A percentile compares a stretch with the other conserved stretches of the same genome.
Conservation (phyloP, 2,329 filamentous ascomycete genomes). For the Claviceps sp. region DNA sequence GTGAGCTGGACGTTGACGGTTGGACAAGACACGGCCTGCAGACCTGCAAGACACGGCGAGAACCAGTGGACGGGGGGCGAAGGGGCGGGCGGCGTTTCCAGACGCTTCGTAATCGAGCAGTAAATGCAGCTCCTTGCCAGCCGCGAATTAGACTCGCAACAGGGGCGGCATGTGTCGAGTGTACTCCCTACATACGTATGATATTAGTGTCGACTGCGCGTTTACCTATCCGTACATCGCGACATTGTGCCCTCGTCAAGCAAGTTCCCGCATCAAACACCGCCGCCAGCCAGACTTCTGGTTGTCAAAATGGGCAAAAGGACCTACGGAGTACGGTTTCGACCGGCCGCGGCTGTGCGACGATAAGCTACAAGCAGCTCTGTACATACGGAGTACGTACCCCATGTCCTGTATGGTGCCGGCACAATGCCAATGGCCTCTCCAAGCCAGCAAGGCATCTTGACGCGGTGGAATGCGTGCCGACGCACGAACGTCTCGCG, state of each 20-base stretch:
- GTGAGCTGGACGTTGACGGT: not conserved
- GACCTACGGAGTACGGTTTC: not conserved
- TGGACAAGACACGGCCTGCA: not conserved
- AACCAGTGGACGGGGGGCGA: not conserved
- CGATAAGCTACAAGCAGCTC: not conserved
- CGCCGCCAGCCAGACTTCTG: not conserved
- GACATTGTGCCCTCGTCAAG: not conserved
- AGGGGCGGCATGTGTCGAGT: not conserved
- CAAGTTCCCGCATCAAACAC: not conserved
- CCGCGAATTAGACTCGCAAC: not conserved
- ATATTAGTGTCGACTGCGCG: not conserved
- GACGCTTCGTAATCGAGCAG: not conserved
- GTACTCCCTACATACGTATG: not conserved
- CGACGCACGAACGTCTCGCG: not conserved
- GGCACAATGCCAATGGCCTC: not conserved
- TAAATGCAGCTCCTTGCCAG: not conserved
- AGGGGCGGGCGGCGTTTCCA: not conserved
- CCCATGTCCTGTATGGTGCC: not conserved
- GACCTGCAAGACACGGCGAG: not conserved
- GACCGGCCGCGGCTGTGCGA: conserved; percentile 2
- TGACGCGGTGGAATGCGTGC: not conserved
- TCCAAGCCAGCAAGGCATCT: not conserved
- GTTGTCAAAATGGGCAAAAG: not conserved
- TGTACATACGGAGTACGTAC: not conserved
- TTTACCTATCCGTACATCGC: too few relatives aligned